Conservation (phyloP, 768 basidiomycete genomes). For the Xerocomus brunneocitrinus region DNA sequence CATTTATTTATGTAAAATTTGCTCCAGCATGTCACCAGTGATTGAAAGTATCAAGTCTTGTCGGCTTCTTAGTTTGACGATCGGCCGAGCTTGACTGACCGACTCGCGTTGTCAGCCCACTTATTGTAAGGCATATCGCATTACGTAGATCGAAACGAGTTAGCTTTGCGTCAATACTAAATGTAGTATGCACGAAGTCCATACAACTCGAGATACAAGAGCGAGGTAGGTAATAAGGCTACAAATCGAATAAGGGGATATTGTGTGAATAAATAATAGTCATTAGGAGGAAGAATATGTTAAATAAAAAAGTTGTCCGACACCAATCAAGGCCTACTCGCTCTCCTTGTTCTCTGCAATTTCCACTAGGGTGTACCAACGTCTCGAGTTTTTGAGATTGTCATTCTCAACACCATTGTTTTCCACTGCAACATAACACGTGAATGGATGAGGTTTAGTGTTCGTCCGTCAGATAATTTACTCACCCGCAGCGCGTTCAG, state of each 20-base stretch:
- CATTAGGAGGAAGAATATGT: background rate
- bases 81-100: too few species aligned
- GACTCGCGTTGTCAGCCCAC: too few species aligned
- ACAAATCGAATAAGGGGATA: background rate
- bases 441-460: background rate
- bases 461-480: background rate
- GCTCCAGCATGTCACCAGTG: too few species aligned
- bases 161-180: too few species aligned
- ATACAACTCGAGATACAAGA: background rate
- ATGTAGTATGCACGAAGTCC: too few species aligned
- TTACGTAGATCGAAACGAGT: too few species aligned
- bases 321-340: background rate
- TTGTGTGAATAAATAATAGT: background rate
- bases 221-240: background rate
- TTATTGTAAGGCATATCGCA: too few species aligned
- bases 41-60: too few species aligned
- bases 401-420: background rate
- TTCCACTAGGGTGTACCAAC: slow-evolving; percentile 8
- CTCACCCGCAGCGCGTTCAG: slow-evolving; percentile 2
- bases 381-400: background rate
- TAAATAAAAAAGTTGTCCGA: background rate
- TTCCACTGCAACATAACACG: background rate
- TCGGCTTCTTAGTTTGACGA: too few species aligned
- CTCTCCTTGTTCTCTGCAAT: slow-evolving; percentile 1
- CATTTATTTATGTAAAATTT: too few species aligned